A percentile compares a stretch with the other conserved stretches of the same genome.
Conservation (phyloP, 371 early-diverging fungal genomes). For the Mortierella sp. region DNA sequence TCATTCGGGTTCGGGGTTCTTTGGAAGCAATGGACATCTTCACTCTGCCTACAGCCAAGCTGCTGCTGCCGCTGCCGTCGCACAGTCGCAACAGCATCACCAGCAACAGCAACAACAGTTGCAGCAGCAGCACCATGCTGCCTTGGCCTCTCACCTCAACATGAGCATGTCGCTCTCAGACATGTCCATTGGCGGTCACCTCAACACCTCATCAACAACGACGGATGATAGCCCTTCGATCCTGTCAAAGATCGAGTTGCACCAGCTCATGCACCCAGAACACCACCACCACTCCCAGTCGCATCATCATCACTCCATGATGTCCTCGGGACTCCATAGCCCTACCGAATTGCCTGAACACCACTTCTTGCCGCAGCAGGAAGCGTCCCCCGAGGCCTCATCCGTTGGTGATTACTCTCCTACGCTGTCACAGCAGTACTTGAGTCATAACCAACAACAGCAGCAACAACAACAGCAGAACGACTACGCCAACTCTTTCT, state of each 20-base stretch:
- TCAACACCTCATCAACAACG: conserved; percentile 3
- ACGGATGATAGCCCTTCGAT: conserved; percentile 11
- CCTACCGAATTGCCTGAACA: background rate
- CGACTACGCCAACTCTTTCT: conserved; percentile 21
- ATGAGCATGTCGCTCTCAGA: conserved; percentile 49
- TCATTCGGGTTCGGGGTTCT: conserved; percentile 43
- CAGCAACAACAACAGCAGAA: conserved; percentile 23
- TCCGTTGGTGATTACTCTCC: conserved; percentile 6
- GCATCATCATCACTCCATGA: conserved; percentile 16
- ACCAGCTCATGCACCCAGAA: conserved; percentile 29
- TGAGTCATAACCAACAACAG: conserved; percentile 2
- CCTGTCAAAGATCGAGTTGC: conserved; percentile 38
- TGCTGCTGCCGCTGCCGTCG: conserved; percentile 2
- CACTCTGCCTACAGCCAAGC: conserved; percentile 21
- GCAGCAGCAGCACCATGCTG: conserved; percentile 45
- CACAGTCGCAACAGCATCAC: conserved; percentile 17
- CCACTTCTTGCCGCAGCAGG: conserved; percentile 9
- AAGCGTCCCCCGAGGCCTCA: background rate
- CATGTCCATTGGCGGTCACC: conserved; percentile 21
- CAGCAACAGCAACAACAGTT: conserved; percentile 22
- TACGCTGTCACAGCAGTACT: conserved; percentile 1
- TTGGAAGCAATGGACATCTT: conserved; percentile 26
- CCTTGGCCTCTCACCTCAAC: conserved; percentile 35
- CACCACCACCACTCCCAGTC: background rate
- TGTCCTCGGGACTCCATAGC: background rate